Evolutionary conservation across 2,329 filamentous ascomycete genomes (phyloP).

Genomic region (Alternaria infectoria): DNA sequence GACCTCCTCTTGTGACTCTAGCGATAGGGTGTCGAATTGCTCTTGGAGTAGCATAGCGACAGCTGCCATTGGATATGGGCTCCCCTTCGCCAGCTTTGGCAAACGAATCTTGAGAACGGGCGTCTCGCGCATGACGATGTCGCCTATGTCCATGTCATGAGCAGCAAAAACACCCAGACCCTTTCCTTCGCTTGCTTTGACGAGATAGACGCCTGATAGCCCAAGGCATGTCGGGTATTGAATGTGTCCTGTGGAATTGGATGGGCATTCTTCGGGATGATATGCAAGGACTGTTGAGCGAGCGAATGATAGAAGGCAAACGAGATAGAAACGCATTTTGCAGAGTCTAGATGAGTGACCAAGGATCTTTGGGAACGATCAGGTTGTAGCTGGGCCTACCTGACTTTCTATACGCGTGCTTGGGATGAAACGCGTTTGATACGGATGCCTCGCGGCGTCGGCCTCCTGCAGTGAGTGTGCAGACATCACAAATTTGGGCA

Average conservation of each 20-base stretch:
- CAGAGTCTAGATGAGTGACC: not conserved
- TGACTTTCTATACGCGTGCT: not conserved
- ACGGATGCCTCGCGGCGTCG: conserved; percentile 12
- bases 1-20: conserved; percentile 28
- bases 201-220: conserved; percentile 32
- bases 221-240: conserved; percentile 30
- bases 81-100: conserved; percentile 33
- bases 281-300: conserved; percentile 4
- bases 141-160: conserved; percentile 45
- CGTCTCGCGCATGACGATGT: conserved; percentile 49
- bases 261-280: conserved; percentile 10
- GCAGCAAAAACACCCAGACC: conserved; percentile 53
- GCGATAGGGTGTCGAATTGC: conserved; percentile 33
- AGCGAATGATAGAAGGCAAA: not conserved
- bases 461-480: not conserved
- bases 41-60: conserved; percentile 28
- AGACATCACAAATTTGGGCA: not conserved
- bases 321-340: not conserved
- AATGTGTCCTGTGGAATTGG: conserved; percentile 18
- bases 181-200: conserved; percentile 46
- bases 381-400: not conserved
- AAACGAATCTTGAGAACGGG: conserved; percentile 46
- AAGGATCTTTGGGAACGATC: not conserved
- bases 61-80: conserved; percentile 33
- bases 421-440: conserved; percentile 25